Percentiles rank a stretch among this genome's conserved stretches.
phyloP scores from a whole-genome alignment of 129 eudicot genomes.

The Tanacetum coccineum region DNA sequence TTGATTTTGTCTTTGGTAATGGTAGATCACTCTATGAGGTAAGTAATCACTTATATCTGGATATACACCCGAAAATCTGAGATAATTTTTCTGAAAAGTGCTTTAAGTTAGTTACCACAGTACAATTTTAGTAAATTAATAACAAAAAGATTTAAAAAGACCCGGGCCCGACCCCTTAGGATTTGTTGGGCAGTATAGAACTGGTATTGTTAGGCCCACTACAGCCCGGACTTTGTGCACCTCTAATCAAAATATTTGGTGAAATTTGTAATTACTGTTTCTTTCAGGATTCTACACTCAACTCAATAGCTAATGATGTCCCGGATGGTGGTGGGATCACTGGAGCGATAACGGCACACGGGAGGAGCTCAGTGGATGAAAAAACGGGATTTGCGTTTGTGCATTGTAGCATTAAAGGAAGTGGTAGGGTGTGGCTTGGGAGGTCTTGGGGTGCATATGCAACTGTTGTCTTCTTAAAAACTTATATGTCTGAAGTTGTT shows the following conservation, averaged over 20 bases:
- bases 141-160: too few relatives aligned
- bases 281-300: constrained; percentile 54
- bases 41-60: too few relatives aligned
- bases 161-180: too few relatives aligned
- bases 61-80: too few relatives aligned
- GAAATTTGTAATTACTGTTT: constrained; percentile 6
- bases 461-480: constrained; percentile 50
- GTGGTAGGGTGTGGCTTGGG: constrained; percentile 79
- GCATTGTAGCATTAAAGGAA: constrained; percentile 60
- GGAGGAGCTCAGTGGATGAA: constrained; percentile 42
- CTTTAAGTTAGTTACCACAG: too few relatives aligned
- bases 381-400: constrained; percentile 79
- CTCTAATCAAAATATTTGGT: not conserved
- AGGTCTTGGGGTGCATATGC: constrained; percentile 90
- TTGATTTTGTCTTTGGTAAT: constrained; percentile 60
- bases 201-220: not conserved
- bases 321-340: constrained; percentile 28
- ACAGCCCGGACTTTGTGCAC: not conserved
- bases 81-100: too few relatives aligned
- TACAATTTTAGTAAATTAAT: too few relatives aligned
- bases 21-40: too few relatives aligned
- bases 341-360: constrained; percentile 78
- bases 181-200: not conserved
- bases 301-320: constrained; percentile 38
- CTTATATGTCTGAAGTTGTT: constrained; percentile 59